Conservation (phyloP, 2,329 filamentous ascomycete species). For the Nigrospora oryzae region DNA sequence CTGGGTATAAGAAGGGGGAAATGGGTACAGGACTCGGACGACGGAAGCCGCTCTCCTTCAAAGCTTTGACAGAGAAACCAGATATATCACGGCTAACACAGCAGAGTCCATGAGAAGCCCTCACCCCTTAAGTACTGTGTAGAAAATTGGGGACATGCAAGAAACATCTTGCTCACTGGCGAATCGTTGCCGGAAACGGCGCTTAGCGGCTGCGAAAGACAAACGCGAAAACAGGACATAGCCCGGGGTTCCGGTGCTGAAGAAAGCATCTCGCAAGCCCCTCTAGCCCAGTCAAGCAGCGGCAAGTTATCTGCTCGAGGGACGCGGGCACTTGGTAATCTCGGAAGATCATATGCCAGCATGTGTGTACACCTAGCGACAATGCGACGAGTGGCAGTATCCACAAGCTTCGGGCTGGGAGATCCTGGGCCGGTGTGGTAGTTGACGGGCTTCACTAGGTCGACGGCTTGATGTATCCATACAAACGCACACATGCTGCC, state of each 20-base stretch:
- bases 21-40: background rate
- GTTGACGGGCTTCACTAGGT: slow-evolving; percentile 2
- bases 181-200: too few species aligned
- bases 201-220: too few species aligned
- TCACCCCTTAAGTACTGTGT: slow-evolving; percentile 7
- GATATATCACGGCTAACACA: slow-evolving; percentile 3
- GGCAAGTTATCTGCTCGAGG: slow-evolving; percentile 25
- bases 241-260: too few species aligned
- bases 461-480: slow-evolving; percentile 9
- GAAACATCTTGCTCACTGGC: too few species aligned
- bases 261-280: too few species aligned
- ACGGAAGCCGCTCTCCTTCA: too few species aligned
- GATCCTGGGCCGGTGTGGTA: slow-evolving; percentile 13
- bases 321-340: slow-evolving; percentile 19
- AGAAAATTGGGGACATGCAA: background rate
- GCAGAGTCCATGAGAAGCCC: slow-evolving; percentile 7
- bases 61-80: background rate
- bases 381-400: slow-evolving; percentile 13
- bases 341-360: slow-evolving; percentile 27
- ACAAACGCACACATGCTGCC: slow-evolving; percentile 7
- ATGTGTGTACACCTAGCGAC: slow-evolving; percentile 13
- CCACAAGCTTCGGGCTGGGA: slow-evolving; percentile 16
- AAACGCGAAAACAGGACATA: too few species aligned
- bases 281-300: slow-evolving; percentile 25
- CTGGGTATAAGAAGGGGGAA: background rate